A percentile compares a stretch with the other conserved stretches of the same genome.
These are phyloP conservation scores for Penicillium alfredii DNA, from an alignment of 495 filamentous ascomycete genomes.

Conservation along the genomic window DNA sequence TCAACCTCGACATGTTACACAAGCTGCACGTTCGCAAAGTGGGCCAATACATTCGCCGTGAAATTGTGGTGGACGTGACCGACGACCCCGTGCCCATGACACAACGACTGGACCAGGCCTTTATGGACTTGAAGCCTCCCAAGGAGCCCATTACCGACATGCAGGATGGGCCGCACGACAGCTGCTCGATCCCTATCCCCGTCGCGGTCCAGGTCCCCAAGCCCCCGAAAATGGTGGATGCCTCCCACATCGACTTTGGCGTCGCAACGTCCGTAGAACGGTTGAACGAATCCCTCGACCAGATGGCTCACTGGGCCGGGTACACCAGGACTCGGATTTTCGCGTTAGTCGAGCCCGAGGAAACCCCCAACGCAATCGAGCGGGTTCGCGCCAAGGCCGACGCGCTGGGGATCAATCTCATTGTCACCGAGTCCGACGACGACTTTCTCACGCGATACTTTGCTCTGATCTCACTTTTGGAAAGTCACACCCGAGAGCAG, in stretches of 20 bases:
- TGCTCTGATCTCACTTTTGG: slow-evolving; percentile 48
- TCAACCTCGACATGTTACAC: slow-evolving; percentile 25
- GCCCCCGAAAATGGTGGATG: slow-evolving; percentile 34
- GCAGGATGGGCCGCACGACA: slow-evolving; percentile 21
- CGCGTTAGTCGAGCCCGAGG: slow-evolving; percentile 47
- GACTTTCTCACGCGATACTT: slow-evolving; percentile 54
- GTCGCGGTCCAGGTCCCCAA: slow-evolving; percentile 30
- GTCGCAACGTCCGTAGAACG: slow-evolving; percentile 54
- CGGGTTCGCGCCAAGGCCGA: slow-evolving; percentile 37
- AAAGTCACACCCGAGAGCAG: slow-evolving; percentile 36
- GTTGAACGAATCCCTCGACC: slow-evolving; percentile 49
- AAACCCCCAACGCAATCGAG: slow-evolving; percentile 23
- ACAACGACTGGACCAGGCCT: slow-evolving; percentile 27
- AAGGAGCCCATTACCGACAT: too few relatives aligned
- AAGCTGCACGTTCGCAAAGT: slow-evolving; percentile 28
- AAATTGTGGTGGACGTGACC: slow-evolving; percentile 32
- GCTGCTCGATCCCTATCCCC: slow-evolving; percentile 30
- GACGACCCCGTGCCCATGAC: slow-evolving; percentile 26
- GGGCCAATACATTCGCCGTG: slow-evolving; percentile 37
- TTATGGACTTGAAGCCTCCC: too few relatives aligned
- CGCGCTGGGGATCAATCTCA: slow-evolving; percentile 44
- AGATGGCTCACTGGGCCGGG: slow-evolving; percentile 57
- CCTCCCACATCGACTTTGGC: slow-evolving; percentile 53
- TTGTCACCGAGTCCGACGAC: slow-evolving; percentile 45
- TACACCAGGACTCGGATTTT: slow-evolving; percentile 51